Evolutionary conservation across 441 rosid species (phyloP).

Genomic region (Erodium chrysanthum): DNA sequence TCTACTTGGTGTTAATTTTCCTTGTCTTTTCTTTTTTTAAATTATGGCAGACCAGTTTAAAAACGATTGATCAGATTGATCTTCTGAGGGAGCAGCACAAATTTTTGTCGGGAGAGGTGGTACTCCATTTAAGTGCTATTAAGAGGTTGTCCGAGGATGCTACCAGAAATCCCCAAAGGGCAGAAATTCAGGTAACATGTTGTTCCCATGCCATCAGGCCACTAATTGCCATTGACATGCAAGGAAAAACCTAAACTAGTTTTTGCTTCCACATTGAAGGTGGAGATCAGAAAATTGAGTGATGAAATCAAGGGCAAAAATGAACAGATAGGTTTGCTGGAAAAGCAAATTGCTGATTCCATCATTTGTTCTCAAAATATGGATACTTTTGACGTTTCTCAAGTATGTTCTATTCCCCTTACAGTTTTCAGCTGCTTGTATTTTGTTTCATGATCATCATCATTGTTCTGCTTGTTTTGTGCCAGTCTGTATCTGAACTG

Average conservation of each 20-base stretch:
- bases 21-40: conserved; percentile 10
- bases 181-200: conserved; percentile 46
- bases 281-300: conserved; percentile 51
- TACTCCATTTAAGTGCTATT: conserved; percentile 61
- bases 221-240: conserved; percentile 17
- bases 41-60: conserved; percentile 54
- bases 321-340: conserved; percentile 62
- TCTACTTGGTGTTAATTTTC: conserved; percentile 11
- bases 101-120: conserved; percentile 77
- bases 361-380: conserved; percentile 45
- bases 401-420: conserved; percentile 32
- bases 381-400: conserved; percentile 53
- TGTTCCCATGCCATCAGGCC: conserved; percentile 8
- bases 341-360: conserved; percentile 66
- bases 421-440: neutral
- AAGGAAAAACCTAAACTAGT: conserved; percentile 18
- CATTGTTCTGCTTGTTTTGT: conserved; percentile 19
- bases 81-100: conserved; percentile 86
- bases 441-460: conserved; percentile 11
- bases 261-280: conserved; percentile 33
- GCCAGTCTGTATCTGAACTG: conserved; percentile 71
- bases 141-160: conserved; percentile 72
- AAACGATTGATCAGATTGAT: conserved; percentile 69
- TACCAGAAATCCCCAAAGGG: conserved; percentile 53
- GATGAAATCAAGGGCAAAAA: conserved; percentile 65